Evolutionary conservation across 2,329 filamentous ascomycete genomes (phyloP).

Genomic region (Blastomyces parvus): DNA sequence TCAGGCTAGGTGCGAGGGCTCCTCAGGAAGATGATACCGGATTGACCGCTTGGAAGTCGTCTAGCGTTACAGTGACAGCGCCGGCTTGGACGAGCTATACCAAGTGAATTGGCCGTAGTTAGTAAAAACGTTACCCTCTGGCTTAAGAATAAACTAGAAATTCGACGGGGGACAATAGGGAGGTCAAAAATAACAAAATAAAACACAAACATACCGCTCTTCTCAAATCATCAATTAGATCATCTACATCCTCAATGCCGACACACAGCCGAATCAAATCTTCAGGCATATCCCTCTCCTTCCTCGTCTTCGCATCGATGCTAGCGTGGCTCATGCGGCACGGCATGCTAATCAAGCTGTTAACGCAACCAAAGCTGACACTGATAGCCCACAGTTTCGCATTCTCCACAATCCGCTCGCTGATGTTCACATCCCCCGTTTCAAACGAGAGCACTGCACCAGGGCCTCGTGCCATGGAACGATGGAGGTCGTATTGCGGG

Average conservation of each 20-base stretch:
- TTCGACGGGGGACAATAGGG: neutral
- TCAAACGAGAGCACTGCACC: conserved; percentile 95
- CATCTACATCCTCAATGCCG: conserved; percentile 85
- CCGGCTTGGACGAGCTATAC: conserved; percentile 80
- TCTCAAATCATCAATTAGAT: conserved; percentile 85
- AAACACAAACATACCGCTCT: conserved; percentile 57
- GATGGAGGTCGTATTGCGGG: conserved; percentile 91
- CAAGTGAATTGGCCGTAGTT: conserved; percentile 5
- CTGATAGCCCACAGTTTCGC: conserved; percentile 89
- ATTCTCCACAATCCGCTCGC: conserved; percentile 88
- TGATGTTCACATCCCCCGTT: conserved; percentile 74
- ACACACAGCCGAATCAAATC: conserved; percentile 94
- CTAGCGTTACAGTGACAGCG: conserved; percentile 74
- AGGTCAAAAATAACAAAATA: neutral
- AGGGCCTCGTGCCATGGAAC: conserved; percentile 87
- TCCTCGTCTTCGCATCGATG: conserved; percentile 88
- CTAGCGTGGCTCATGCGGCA: conserved; percentile 99
- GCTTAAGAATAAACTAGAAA: neutral
- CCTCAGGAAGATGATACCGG: neutral
- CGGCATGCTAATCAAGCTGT: conserved; percentile 97
- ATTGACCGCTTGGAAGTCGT: conserved; percentile 63
- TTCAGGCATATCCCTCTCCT: conserved; percentile 85
- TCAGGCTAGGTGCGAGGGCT: neutral
- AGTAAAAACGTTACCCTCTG: conserved; percentile 1
- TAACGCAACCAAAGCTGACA: conserved; percentile 96